Evolutionary conservation across 2,329 filamentous ascomycete species (phyloP), one percentile per base, ranked within the genome.

Genomic region (Aspergillus felis): DNA sequence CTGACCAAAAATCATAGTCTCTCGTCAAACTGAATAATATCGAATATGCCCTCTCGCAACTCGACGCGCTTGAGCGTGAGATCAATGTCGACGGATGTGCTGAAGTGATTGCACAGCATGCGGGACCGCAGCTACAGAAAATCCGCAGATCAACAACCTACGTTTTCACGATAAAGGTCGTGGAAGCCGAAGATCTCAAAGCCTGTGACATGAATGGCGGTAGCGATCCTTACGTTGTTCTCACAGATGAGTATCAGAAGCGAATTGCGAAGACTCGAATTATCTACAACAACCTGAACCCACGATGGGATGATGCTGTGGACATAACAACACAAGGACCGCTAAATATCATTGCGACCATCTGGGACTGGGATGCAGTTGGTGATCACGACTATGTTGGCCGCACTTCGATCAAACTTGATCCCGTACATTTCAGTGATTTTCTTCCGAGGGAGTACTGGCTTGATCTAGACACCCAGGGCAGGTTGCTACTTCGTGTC

Each of bases 11-110:
- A 68, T 78, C 63, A 46, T 64, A 96, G 90, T 97, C 92, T 4
- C 89, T 99, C 67, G 92, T 99, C 61, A 99, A 97, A 76, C 84
- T 99, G 65, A 99, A 99, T 80, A 96, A 99, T 69, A 87, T 99
- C 63, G 93, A 97, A 75, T 97, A 91, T 75, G 93, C 92, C 4
- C 92, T 96, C 77, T 84, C 92, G 56, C 91, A 96, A 69, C 82
- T 99, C 53, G 94, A 99, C 71, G 91, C 90, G 73, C 82, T 99
- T 6, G 93, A 97, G 71, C 87, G 85, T 69, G 86, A 88, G 57
- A 91, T 97, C 80, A 92, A 97, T 66, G 92, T 96, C 12, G 94
- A 99, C 71, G 88, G 84, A 10, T 97, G 92, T 68, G 92, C 92
- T 3, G 87, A 89, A 53, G 85, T 96, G 17, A 84, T 99, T 52